Evolutionary conservation across 2,329 filamentous ascomycete species (phyloP), one percentile per base, ranked within the genome.

Genomic region (Colletotrichum sidae): DNA sequence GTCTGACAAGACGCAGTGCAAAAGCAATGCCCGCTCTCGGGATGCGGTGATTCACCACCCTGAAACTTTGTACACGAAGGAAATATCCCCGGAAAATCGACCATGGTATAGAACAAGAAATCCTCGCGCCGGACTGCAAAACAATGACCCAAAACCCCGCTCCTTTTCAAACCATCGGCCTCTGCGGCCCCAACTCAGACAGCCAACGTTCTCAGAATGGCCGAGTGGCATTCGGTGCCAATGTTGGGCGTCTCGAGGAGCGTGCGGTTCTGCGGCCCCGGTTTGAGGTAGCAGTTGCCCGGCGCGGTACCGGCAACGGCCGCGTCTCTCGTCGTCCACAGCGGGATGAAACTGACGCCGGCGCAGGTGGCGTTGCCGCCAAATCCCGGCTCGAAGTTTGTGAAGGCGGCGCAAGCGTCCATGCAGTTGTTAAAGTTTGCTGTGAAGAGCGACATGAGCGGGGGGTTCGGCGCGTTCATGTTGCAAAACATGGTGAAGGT

Each of bases 281-380:
- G 76, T 69, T 83, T 82, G 17, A 83, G 73, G 65, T 82, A 83
- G 59, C 80, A 83, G 65, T 82, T 83, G 8, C 81, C 80, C 1
- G 79, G 79, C 12, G 80, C 79, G 2, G 58, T 64, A n/a, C 74
- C 76, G 1, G 58, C 51, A 1, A 69, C 46, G 6, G 81, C 80
- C 6, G 55, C 65, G 1, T 70, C 67, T 45, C 78, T 79, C 63
- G 74, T 73, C 11, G 79, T 81, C 80, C 80, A 83, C 12, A 73
- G 72, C 2, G 80, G 79, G 60, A 83, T 78, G 62, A 80, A 80
- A 60, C 78, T 76, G 46, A 77, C 76, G 52, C 71, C 74, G 9
- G 71, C 70, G 67, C 78, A 80, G 3, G 70, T 69, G 12, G 72
- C 68, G 60, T 68, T 68, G 53, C 56, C 66, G 35, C 46, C 44